Evolutionary conservation across 768 basidiomycete genomes (phyloP).

Genomic region (Coprinopsis strossmayeri): DNA sequence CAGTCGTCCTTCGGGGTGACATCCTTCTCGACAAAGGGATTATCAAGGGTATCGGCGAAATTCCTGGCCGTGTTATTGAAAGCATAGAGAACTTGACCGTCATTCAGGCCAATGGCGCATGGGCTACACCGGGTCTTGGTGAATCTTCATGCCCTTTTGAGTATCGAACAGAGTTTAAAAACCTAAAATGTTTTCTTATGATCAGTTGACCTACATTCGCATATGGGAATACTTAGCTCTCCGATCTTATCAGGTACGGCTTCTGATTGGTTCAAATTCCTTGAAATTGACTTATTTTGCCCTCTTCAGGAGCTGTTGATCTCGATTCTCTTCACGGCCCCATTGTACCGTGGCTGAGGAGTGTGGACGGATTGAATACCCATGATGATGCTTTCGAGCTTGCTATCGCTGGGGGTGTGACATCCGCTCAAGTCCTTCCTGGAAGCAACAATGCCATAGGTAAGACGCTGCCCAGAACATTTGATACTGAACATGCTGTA

Average conservation of each 20-base stretch:
- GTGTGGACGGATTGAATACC: slow-evolving; percentile 80
- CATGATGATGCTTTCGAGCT: slow-evolving; percentile 72
- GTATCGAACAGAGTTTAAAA: neutral
- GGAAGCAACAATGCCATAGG: slow-evolving; percentile 75
- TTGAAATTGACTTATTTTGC: neutral
- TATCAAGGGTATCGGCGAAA: slow-evolving; percentile 50
- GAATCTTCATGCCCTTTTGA: slow-evolving; percentile 13
- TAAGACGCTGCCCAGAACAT: slow-evolving; percentile 16
- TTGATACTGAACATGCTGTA: neutral
- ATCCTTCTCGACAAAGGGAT: slow-evolving; percentile 64
- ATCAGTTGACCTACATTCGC: slow-evolving; percentile 70
- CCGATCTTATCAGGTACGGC: slow-evolving; percentile 45
- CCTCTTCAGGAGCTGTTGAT: slow-evolving; percentile 40
- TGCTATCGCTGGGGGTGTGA: slow-evolving; percentile 83
- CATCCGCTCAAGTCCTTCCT: slow-evolving; percentile 75
- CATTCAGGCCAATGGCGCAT: slow-evolving; percentile 56
- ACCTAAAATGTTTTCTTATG: no score
- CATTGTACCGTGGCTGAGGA: slow-evolving; percentile 72
- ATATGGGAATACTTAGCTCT: slow-evolving; percentile 64
- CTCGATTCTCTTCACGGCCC: slow-evolving; percentile 63
- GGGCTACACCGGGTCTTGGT: slow-evolving; percentile 68
- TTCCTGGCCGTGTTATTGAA: slow-evolving; percentile 32
- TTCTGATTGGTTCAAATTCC: slow-evolving; percentile 5
- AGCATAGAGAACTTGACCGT: slow-evolving; percentile 39
- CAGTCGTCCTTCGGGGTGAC: slow-evolving; percentile 53